Conservation (phyloP, 441 rosid genomes). For the Biscutella laevigata region DNA sequence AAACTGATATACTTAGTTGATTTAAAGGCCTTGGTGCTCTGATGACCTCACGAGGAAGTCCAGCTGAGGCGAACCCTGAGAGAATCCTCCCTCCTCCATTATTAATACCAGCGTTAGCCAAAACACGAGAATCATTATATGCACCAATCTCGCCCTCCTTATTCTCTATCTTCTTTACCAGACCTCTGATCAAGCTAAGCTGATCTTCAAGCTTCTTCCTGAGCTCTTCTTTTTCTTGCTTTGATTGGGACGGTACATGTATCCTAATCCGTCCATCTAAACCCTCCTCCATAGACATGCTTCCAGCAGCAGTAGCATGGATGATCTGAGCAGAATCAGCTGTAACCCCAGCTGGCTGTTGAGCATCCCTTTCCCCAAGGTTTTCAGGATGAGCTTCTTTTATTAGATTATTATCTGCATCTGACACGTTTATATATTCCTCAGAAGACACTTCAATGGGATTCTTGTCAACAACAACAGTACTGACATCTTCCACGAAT, state of each 20-base stretch:
- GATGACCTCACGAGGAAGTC: slow-evolving; percentile 41
- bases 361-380: slow-evolving; percentile 27
- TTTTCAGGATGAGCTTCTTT: slow-evolving; percentile 26
- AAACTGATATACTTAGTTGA: slow-evolving; percentile 57
- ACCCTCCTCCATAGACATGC: slow-evolving; percentile 36
- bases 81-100: slow-evolving; percentile 49
- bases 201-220: slow-evolving; percentile 71
- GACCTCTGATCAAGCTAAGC: slow-evolving; percentile 61
- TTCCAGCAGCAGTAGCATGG: slow-evolving; percentile 28
- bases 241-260: slow-evolving; percentile 43
- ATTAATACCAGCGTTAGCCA: slow-evolving; percentile 33
- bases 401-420: slow-evolving; percentile 6
- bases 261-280: slow-evolving; percentile 40
- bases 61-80: slow-evolving; percentile 54
- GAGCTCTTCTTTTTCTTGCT: slow-evolving; percentile 51
- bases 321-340: slow-evolving; percentile 22
- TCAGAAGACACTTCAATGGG: slow-evolving; percentile 27
- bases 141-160: slow-evolving; percentile 54
- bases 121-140: slow-evolving; percentile 27
- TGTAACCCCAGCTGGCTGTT: slow-evolving; percentile 24
- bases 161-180: slow-evolving; percentile 76
- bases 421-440: slow-evolving; percentile 16
- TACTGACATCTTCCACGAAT: slow-evolving; percentile 16
- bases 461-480: slow-evolving; percentile 27
- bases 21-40: slow-evolving; percentile 64